Base-by-base conservation (phyloP, 305 asterid genomes). In the Fraxinus baroniana region DNA sequence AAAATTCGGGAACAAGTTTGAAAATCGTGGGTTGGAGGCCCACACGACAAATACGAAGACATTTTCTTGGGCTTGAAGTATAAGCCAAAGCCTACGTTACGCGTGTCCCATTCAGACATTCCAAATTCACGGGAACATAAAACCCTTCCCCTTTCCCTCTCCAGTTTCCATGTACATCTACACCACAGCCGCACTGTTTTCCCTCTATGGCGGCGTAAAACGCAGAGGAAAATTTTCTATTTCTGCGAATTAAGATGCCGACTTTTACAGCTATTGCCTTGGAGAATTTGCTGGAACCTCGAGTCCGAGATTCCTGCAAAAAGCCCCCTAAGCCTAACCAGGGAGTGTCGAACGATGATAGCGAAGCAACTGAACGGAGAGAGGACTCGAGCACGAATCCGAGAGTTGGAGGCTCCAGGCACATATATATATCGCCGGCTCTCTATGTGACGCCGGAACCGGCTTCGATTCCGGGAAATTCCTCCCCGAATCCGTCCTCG, bases 371-470 rank as follows among this genome's bases (percentile, higher is more conserved):
- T 7, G 26, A 66, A 28, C 52, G 10, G 62, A 26, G n/a, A 24
- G 82, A 81, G 35, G 57, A 62, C 33, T 74, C 4, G 9, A 41
- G 71, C 22, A 76, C 87, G 49, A 17, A 62, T 26, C 78, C 82
- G 24, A 82, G 36, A 32, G 9, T 46, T 37, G 41, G 71, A 30
- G 87, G 81, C 52, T 55, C 93, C 10, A 91, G 87, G 71, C 98
- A 94, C 82, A 78, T 93, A 41, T 93, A 88, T 83, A 92, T 94
- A 79, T 88, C 95, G 10, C 97, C 98, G 78, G 91, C 92, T 28
- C 81, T 93, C 80, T 91, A 94, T 70, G 85, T 84, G 5, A 93
- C 97, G n/a, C 97, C 97, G 49, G 93, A 84, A 64, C 93, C 93
- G 55, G 87, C 93, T 41, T 94, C 98, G 26, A 90, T 93, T 37